Evolutionary conservation across 495 filamentous ascomycete genomes (phyloP).

Genomic region (Xeromyces bisporus): DNA sequence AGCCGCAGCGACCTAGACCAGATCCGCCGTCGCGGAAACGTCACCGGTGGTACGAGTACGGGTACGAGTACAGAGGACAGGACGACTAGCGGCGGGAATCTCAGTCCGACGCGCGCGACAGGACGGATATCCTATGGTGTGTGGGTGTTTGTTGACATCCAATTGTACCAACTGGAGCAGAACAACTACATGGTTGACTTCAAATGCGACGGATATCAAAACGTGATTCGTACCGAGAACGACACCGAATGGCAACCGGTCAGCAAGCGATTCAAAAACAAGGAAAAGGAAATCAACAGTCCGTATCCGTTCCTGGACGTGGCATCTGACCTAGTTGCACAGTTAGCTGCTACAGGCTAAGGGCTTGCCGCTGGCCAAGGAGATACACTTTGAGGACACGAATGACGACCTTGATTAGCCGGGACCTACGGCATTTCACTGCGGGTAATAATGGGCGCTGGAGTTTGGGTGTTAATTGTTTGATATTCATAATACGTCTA

Average conservation of each 20-base stretch:
- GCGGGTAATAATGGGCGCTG: neutral
- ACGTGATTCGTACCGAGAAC: conserved; percentile 36
- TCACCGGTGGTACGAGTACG: conserved; percentile 22
- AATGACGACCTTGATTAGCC: no score
- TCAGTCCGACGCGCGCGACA: conserved; percentile 7
- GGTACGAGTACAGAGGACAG: conserved; percentile 12
- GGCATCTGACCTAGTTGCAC: conserved; percentile 36
- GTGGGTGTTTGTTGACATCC: conserved; percentile 81
- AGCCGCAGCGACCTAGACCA: conserved; percentile 41
- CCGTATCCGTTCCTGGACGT: conserved; percentile 40
- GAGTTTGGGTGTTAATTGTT: no score
- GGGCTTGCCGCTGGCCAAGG: no score
- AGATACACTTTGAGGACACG: no score
- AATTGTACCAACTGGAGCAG: conserved; percentile 88
- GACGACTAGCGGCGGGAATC: neutral
- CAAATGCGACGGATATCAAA: conserved; percentile 97
- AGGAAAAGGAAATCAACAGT: conserved; percentile 38
- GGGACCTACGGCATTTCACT: neutral
- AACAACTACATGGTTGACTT: conserved; percentile 95
- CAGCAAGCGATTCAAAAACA: conserved; percentile 31
- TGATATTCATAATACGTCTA: no score
- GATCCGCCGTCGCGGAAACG: conserved; percentile 30
- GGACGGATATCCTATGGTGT: conserved; percentile 26
- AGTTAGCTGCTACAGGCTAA: conserved; percentile 31
- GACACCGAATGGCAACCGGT: conserved; percentile 30